These are phyloP conservation scores for Didymella lethalis DNA, from an alignment of 2,329 filamentous ascomycete species.

Conservation along the genomic window DNA sequence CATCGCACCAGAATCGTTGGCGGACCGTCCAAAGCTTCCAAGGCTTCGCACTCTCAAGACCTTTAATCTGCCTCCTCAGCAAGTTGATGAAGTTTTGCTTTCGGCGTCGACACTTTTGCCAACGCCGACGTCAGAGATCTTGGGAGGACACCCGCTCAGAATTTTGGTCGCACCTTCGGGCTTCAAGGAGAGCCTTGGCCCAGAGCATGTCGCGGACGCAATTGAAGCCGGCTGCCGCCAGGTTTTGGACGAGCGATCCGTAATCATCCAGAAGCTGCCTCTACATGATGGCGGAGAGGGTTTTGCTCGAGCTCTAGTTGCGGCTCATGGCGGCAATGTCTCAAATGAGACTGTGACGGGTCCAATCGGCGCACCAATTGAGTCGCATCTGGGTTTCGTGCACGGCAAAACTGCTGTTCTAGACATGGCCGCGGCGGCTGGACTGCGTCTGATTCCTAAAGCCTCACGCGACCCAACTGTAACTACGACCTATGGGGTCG, in stretches of 20 bases:
- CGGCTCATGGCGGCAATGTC: constrained; percentile 54
- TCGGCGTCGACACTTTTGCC: constrained; percentile 28
- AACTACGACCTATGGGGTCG: constrained; percentile 63
- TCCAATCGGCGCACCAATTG: constrained; percentile 53
- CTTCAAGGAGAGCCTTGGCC: constrained; percentile 63
- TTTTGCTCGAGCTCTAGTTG: constrained; percentile 58
- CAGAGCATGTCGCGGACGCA: constrained; percentile 59
- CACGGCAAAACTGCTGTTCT: constrained; percentile 56
- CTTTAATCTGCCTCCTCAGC: constrained; percentile 28
- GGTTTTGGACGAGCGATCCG: constrained; percentile 51
- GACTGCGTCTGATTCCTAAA: constrained; percentile 59
- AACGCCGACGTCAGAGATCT: constrained; percentile 34
- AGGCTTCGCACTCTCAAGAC: constrained; percentile 34
- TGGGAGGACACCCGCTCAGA: constrained; percentile 33
- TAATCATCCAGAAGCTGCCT: constrained; percentile 58
- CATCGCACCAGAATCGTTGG: constrained; percentile 13
- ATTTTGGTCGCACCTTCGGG: constrained; percentile 62
- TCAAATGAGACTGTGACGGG: constrained; percentile 53
- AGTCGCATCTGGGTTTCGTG: constrained; percentile 59
- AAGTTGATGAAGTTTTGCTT: constrained; percentile 29
- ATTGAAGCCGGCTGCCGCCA: constrained; percentile 59
- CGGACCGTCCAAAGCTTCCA: constrained; percentile 25
- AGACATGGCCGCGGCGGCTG: constrained; percentile 63
- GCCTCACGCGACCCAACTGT: constrained; percentile 56
- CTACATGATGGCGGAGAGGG: constrained; percentile 64